phyloP scores from a whole-genome alignment of 2,329 filamentous ascomycete genomes.

The Ramularia endophylla region DNA sequence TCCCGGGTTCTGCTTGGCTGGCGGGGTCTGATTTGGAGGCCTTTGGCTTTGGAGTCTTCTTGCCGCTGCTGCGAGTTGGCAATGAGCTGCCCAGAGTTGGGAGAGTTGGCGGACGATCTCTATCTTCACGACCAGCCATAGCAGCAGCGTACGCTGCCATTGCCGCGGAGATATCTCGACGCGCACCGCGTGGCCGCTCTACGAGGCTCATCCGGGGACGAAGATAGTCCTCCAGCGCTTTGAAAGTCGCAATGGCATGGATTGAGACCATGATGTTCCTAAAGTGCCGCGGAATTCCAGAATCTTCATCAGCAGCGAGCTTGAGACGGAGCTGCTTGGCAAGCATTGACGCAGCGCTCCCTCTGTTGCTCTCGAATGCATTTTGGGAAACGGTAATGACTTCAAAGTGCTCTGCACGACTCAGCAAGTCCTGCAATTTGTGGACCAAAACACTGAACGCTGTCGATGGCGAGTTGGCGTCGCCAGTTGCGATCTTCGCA shows the following conservation, averaged over 20 bases:
- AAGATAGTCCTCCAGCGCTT: conserved; percentile 91
- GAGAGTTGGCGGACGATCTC: conserved; percentile 29
- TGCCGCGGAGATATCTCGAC: conserved; percentile 57
- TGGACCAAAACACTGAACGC: conserved; percentile 86
- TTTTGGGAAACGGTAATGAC: conserved; percentile 94
- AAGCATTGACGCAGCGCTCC: conserved; percentile 90
- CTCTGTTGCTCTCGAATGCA: conserved; percentile 80
- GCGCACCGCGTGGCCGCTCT: conserved; percentile 59
- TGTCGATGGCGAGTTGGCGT: conserved; percentile 64
- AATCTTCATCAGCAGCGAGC: conserved; percentile 81
- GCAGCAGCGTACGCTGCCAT: conserved; percentile 74
- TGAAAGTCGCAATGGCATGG: conserved; percentile 96
- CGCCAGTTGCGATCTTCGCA: conserved; percentile 57
- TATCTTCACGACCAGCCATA: conserved; percentile 48
- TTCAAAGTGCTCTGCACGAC: conserved; percentile 95
- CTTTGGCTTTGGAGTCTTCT: conserved; percentile 20
- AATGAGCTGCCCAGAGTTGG: conserved; percentile 28
- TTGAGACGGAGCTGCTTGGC: conserved; percentile 91
- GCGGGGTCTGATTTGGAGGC: conserved; percentile 20
- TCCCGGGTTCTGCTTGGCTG: conserved; percentile 13
- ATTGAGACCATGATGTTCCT: conserved; percentile 98
- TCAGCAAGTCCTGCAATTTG: conserved; percentile 92
- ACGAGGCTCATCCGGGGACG: conserved; percentile 79
- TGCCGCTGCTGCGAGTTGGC: conserved; percentile 21
- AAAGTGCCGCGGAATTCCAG: conserved; percentile 80